Percentiles rank a stretch among this genome's conserved stretches.
Conservation (phyloP, 1,284 basidiomycete species). For the Xanthoconium separans region DNA sequence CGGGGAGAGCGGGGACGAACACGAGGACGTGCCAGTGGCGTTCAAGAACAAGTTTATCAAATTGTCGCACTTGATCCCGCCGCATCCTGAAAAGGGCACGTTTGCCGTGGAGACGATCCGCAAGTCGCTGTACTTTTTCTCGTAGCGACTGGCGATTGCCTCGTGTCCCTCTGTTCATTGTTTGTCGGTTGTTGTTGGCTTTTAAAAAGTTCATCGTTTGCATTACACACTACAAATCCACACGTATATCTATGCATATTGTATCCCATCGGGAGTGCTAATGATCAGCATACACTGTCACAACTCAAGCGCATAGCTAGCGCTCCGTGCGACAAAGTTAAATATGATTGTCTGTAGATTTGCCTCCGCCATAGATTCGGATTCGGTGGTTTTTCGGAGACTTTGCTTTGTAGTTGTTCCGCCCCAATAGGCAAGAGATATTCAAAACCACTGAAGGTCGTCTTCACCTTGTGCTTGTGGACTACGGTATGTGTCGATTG, state of each 20-base stretch:
- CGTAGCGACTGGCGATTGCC: slow-evolving; percentile 39
- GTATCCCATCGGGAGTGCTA: slow-evolving; percentile 19
- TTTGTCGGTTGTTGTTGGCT: neutral
- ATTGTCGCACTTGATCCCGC: slow-evolving; percentile 77
- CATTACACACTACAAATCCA: neutral
- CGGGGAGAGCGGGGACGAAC: slow-evolving; percentile 9
- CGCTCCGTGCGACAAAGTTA: too few relatives aligned
- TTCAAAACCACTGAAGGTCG: neutral
- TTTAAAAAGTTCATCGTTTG: neutral
- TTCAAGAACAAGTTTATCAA: slow-evolving; percentile 68
- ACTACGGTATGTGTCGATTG: neutral
- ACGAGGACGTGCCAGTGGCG: slow-evolving; percentile 28
- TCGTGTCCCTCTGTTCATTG: neutral
- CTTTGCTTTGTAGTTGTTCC: too few relatives aligned
- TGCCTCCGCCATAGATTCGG: too few relatives aligned
- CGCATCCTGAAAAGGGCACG: slow-evolving; percentile 81
- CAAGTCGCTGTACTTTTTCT: slow-evolving; percentile 89
- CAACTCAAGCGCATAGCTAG: too few relatives aligned
- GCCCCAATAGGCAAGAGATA: too few relatives aligned
- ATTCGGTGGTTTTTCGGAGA: too few relatives aligned
- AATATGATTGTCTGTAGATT: too few relatives aligned
- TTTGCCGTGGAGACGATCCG: slow-evolving; percentile 89
- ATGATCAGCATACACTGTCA: neutral
- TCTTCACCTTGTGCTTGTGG: neutral
- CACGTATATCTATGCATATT: slow-evolving; percentile 22